A percentile compares a stretch with the other conserved stretches of the same genome.
These are phyloP conservation scores for Sclerotinia trifoliorum DNA, from an alignment of 2,329 filamentous ascomycete species.

Conservation along the genomic window DNA sequence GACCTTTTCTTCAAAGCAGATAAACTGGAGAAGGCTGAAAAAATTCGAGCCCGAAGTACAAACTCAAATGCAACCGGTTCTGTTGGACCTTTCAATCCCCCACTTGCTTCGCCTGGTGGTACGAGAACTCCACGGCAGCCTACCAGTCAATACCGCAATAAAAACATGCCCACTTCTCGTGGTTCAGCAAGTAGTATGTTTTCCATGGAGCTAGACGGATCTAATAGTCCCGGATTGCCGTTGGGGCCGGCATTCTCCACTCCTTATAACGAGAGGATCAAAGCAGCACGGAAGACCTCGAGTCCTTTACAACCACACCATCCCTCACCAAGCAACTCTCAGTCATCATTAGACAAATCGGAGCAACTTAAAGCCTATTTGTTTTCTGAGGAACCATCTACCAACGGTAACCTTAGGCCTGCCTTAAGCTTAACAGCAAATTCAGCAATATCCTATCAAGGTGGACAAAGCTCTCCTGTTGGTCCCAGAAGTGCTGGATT, in stretches of 20 bases:
- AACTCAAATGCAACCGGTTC: slow-evolving; percentile 50
- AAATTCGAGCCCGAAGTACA: slow-evolving; percentile 57
- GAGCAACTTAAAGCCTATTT: slow-evolving; percentile 59
- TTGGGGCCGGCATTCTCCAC: slow-evolving; percentile 69
- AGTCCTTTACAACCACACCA: slow-evolving; percentile 22
- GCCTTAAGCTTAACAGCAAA: slow-evolving; percentile 20
- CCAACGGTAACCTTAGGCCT: slow-evolving; percentile 10
- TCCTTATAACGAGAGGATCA: slow-evolving; percentile 61
- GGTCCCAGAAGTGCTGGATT: slow-evolving; percentile 24
- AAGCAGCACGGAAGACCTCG: slow-evolving; percentile 47
- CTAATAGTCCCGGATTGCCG: slow-evolving; percentile 49
- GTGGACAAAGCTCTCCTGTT: slow-evolving; percentile 21
- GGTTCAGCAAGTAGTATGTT: slow-evolving; percentile 58
- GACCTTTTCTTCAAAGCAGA: slow-evolving; percentile 91
- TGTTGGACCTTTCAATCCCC: slow-evolving; percentile 53
- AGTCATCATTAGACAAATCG: slow-evolving; percentile 40
- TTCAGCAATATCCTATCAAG: slow-evolving; percentile 22
- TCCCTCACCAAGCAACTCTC: slow-evolving; percentile 16
- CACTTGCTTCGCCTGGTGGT: slow-evolving; percentile 43
- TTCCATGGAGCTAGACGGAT: slow-evolving; percentile 65
- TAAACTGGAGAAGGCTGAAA: slow-evolving; percentile 75
- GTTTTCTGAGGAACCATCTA: slow-evolving; percentile 41
- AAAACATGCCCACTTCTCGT: slow-evolving; percentile 46
- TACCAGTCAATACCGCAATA: slow-evolving; percentile 39
- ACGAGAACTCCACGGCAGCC: slow-evolving; percentile 38